Percentiles rank a stretch among this genome's conserved stretches.
Evolutionary conservation across 2,329 filamentous ascomycete genomes (phyloP).

Genomic region (Cytospora leucostoma): DNA sequence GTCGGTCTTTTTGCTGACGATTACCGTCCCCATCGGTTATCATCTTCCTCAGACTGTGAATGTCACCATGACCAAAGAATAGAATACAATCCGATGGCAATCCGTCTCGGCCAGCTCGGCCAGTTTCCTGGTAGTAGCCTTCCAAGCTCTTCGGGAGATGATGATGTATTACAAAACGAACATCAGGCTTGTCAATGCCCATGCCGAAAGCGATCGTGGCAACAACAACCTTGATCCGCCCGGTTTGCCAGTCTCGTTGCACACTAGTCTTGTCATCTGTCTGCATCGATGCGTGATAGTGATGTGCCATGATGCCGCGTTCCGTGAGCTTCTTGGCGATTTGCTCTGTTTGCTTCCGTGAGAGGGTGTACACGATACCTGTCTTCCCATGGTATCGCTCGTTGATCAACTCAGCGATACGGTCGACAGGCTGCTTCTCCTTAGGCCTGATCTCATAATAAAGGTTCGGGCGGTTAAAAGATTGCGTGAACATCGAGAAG

Average conservation of each 20-base stretch:
- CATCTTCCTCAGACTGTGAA: conserved; percentile 72
- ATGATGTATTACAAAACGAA: conserved; percentile 94
- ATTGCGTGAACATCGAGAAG: conserved; percentile 82
- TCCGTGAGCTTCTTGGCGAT: conserved; percentile 69
- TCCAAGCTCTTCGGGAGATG: conserved; percentile 92
- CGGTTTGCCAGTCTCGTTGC: conserved; percentile 81
- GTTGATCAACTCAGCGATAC: conserved; percentile 68
- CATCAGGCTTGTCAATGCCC: conserved; percentile 98
- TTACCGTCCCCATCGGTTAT: conserved; percentile 80
- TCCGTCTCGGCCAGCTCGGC: conserved; percentile 89
- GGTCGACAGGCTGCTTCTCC: conserved; percentile 54
- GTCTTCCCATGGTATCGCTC: conserved; percentile 69
- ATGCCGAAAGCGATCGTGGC: conserved; percentile 99
- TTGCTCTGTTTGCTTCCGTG: conserved; percentile 78
- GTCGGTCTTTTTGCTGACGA: conserved; percentile 77
- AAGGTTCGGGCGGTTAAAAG: conserved; percentile 95
- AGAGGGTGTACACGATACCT: conserved; percentile 92
- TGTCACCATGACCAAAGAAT: conserved; percentile 82
- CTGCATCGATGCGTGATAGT: conserved; percentile 84
- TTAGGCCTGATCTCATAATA: conserved; percentile 84
- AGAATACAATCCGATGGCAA: conserved; percentile 85
- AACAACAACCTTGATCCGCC: conserved; percentile 82
- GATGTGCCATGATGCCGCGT: conserved; percentile 69
- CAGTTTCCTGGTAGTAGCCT: conserved; percentile 98
- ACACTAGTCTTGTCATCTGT: conserved; percentile 67